Conservation (phyloP, 495 filamentous ascomycete genomes). For the Aspergillus homomorphus region DNA sequence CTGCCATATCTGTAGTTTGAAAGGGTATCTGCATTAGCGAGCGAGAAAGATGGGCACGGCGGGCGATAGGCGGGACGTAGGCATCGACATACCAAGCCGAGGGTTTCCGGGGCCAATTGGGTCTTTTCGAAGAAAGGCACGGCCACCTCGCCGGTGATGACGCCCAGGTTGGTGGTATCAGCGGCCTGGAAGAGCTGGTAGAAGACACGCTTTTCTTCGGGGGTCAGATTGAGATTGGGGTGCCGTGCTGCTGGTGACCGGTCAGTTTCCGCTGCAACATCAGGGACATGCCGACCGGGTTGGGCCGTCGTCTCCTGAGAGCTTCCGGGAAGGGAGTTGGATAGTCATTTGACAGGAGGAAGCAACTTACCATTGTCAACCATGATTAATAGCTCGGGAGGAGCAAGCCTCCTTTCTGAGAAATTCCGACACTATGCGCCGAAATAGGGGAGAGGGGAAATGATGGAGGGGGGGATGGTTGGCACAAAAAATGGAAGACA, state of each 20-base stretch:
- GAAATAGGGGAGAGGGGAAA: background rate
- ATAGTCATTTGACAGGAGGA: background rate
- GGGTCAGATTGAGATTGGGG: constrained; percentile 79
- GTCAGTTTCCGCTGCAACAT: constrained; percentile 28
- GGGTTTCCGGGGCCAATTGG: constrained; percentile 71
- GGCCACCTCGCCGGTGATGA: constrained; percentile 92
- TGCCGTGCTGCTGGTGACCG: constrained; percentile 37
- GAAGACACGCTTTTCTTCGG: constrained; percentile 91
- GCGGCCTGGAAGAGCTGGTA: constrained; percentile 86
- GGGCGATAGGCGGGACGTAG: background rate
- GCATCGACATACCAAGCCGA: constrained; percentile 72
- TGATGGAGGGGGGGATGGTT: background rate
- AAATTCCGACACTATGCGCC: constrained; percentile 8
- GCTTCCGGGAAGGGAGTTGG: constrained; percentile 3
- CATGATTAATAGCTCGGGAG: constrained; percentile 35
- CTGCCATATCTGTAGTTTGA: constrained; percentile 80
- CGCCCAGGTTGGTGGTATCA: constrained; percentile 84
- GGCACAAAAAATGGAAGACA: constrained; percentile 5
- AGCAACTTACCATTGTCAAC: constrained; percentile 38
- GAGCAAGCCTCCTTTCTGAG: constrained; percentile 34
- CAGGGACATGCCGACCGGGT: constrained; percentile 7
- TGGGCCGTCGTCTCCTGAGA: constrained; percentile 30
- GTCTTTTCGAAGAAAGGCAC: constrained; percentile 99
- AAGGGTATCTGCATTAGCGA: background rate
- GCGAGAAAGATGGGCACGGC: background rate